These are phyloP conservation scores for Neurospora sp. DNA, from an alignment of 2,329 filamentous ascomycete genomes.

Conservation along the genomic window DNA sequence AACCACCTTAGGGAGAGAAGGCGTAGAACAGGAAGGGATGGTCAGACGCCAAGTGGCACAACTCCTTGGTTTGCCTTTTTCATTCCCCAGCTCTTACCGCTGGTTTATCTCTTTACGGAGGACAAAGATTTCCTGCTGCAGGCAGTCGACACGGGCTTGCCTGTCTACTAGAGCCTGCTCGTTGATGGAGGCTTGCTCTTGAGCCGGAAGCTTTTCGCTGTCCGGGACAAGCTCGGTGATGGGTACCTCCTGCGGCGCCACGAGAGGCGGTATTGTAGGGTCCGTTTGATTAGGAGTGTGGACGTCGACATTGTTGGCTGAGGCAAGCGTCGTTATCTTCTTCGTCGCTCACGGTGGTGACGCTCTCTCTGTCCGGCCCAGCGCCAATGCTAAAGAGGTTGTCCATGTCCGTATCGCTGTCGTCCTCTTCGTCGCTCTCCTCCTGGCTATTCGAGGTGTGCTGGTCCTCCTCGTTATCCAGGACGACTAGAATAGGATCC, in stretches of 20 bases:
- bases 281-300: neutral
- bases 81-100: no score
- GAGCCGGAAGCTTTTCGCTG: neutral
- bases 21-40: neutral
- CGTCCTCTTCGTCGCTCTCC: neutral
- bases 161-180: no score
- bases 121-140: no score
- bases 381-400: neutral
- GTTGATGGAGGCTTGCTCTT: neutral
- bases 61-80: no score
- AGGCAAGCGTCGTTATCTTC: neutral
- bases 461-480: neutral
- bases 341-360: neutral
- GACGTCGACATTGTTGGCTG: neutral
- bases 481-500: neutral
- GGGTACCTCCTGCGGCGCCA: neutral
- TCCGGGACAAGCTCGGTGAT: neutral
- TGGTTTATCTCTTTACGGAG: no score
- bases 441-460: neutral
- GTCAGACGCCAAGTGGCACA: neutral
- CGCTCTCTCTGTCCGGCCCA: neutral
- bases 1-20: neutral
- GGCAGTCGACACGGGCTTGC: no score
- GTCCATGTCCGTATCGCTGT: neutral
- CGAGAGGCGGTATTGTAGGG: neutral